Evolutionary conservation across 805 yeast genomes (phyloP), one percentile per base, ranked within the genome.

Genomic region (Zygosaccharomyces siamensis): DNA sequence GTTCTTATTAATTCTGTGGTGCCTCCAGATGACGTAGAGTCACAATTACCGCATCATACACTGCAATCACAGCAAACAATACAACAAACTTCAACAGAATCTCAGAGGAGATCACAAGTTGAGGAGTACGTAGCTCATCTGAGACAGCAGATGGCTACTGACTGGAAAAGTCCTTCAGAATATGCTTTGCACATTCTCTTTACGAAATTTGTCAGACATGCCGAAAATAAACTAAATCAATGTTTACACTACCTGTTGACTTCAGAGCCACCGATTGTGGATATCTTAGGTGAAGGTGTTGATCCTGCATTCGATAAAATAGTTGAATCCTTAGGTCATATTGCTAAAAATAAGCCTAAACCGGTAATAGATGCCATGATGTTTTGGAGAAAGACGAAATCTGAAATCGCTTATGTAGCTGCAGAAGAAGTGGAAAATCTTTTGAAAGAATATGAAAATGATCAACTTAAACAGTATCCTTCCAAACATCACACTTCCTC

Each of bases 311-410:
- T 93, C 63, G 99, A 93, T 67, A 80, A 86, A 59, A 86, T 89
- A 45, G 79, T 95, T 18, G 80, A 81, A 12, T 86, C 97, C 0
- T 70, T 93, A 47, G 99, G 99, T 7, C 87, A 87, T 63, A 87
- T 93, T 33, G 95, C 99, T 1, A 77, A 89, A 48, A 76, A 84
- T 23, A 87, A 89, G 56, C 97, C 98, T 0, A 90, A 89, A 61
- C 96, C 97, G 0, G 97, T 93, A 1, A 89, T 95, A 30, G 99
- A 93, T 66, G 89, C 96, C 5, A 96, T 93, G 51, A 90, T 93
- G 98, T 90, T 87, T 63, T 93, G 99, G 99, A 77, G 98, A 51
- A 88, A 92, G 64, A 81, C 92, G 1, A 93, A 93, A 66, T 83
- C 95, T 11, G 98, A 92, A 58, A 83, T 86, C 3, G 88, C 95